phyloP scores from a whole-genome alignment of 371 early-diverging fungal species.

The Actinomortierella wolfii region DNA sequence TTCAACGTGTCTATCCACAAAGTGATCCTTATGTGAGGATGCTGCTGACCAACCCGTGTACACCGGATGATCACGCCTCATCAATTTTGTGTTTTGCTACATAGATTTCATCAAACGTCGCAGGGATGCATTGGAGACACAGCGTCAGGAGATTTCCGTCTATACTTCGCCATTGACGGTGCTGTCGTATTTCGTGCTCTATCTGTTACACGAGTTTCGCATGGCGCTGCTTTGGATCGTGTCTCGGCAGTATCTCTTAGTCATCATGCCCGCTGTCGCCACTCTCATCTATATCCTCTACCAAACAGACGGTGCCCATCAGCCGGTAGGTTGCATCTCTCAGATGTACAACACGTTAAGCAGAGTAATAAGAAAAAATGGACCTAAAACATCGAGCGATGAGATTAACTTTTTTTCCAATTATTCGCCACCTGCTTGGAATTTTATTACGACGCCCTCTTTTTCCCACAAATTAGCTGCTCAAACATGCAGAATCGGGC shows the following conservation, averaged over 20 bases:
- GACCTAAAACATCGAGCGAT: not conserved
- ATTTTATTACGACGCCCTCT: not conserved
- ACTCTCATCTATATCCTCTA: conserved; percentile 31
- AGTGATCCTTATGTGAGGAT: no score
- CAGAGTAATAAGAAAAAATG: not conserved
- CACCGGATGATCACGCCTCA: no score
- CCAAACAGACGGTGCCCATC: conserved; percentile 44
- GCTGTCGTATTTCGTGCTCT: conserved; percentile 39
- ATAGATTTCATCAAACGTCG: conserved; percentile 40
- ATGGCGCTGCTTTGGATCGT: conserved; percentile 40
- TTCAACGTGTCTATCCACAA: no score
- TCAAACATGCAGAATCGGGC: conserved; percentile 42
- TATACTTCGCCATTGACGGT: conserved; percentile 42
- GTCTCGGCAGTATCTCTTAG: conserved; percentile 35
- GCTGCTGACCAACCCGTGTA: no score
- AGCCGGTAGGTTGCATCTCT: conserved; percentile 23
- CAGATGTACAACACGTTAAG: conserved; percentile 5
- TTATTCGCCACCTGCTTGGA: no score
- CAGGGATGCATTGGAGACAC: conserved; percentile 37
- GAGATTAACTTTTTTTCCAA: not conserved
- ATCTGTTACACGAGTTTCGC: conserved; percentile 39
- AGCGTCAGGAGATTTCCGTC: conserved; percentile 42
- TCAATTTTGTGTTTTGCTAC: not conserved
- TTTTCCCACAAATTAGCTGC: conserved; percentile 17
- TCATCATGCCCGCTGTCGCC: conserved; percentile 28